phyloP scores from a whole-genome alignment of 139 green algal genomes.

The Spirogloea muscicola region DNA sequence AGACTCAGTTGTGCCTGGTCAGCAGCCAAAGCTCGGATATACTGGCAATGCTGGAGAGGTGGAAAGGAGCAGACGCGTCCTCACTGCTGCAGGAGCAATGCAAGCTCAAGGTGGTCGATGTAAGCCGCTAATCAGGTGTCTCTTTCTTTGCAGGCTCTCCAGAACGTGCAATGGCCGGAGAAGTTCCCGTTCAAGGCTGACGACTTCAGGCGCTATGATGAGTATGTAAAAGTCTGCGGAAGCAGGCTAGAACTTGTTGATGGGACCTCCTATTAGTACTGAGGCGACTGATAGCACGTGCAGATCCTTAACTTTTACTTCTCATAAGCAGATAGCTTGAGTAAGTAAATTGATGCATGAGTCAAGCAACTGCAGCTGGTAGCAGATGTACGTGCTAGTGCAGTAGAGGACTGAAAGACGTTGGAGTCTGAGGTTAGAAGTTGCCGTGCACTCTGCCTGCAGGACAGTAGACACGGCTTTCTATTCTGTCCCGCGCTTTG shows the following conservation, averaged over 20 bases:
- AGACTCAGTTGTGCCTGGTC: too few species aligned
- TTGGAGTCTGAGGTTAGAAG: neutral
- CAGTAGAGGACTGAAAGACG: neutral
- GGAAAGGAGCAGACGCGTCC: too few species aligned
- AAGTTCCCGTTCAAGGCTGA: conserved; percentile 30
- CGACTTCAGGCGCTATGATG: conserved; percentile 39
- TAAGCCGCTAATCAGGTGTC: too few species aligned
- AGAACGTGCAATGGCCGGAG: too few species aligned
- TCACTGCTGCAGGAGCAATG: too few species aligned
- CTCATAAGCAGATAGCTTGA: neutral
- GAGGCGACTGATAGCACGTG: neutral
- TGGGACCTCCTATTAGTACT: neutral
- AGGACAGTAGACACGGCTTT: conserved; percentile 56
- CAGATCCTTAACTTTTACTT: neutral
- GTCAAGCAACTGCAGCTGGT: neutral
- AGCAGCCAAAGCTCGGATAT: too few species aligned
- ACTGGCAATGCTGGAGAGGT: too few species aligned
- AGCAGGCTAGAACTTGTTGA: neutral
- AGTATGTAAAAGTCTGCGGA: conserved; percentile 22
- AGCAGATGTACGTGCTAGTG: neutral
- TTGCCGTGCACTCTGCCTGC: neutral
- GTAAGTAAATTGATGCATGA: neutral
- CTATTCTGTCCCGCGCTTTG: conserved; percentile 79
- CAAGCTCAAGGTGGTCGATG: too few species aligned
- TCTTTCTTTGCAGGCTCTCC: too few species aligned